phyloP scores from a whole-genome alignment of 2,329 filamentous ascomycete genomes.

The Thermothelomyces thermophilus region DNA sequence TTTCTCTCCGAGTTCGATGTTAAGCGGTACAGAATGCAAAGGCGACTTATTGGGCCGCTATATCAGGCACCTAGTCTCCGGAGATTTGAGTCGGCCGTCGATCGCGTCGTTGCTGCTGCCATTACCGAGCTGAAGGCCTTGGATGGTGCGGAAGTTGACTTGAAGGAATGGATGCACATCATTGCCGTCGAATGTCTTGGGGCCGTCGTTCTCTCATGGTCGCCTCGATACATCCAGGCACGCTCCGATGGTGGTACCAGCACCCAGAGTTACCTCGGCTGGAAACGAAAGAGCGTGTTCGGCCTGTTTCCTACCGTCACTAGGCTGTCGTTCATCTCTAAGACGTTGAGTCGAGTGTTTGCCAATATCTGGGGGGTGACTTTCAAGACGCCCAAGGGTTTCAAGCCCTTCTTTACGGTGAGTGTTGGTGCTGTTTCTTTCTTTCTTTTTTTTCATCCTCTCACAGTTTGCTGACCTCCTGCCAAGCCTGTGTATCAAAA shows the following conservation, averaged over 20 bases:
- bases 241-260: slow-evolving; percentile 42
- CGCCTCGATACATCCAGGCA: slow-evolving; percentile 40
- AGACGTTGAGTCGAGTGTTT: slow-evolving; percentile 34
- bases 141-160: slow-evolving; percentile 36
- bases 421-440: too few relatives aligned
- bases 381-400: slow-evolving; percentile 38
- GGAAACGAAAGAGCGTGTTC: slow-evolving; percentile 47
- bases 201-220: slow-evolving; percentile 46
- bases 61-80: slow-evolving; percentile 40
- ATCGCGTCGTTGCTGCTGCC: slow-evolving; percentile 34
- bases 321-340: slow-evolving; percentile 35
- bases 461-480: not conserved
- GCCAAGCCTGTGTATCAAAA: slow-evolving; percentile 28
- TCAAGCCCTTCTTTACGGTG: slow-evolving; percentile 46
- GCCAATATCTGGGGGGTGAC: slow-evolving; percentile 39
- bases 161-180: slow-evolving; percentile 53
- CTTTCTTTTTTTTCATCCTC: too few relatives aligned
- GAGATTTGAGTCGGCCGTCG: slow-evolving; percentile 37
- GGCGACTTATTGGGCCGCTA: slow-evolving; percentile 42
- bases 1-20: slow-evolving; percentile 44
- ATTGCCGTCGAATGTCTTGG: slow-evolving; percentile 46
- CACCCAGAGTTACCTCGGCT: slow-evolving; percentile 42
- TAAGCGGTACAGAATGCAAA: slow-evolving; percentile 42
- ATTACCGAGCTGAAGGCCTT: slow-evolving; percentile 33
- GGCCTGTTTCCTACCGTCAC: slow-evolving; percentile 42